A percentile compares a stretch with the other conserved stretches of the same genome.
phyloP scores from a whole-genome alignment of 352 stramenopile genomes.

The Pythium dissotocum region DNA sequence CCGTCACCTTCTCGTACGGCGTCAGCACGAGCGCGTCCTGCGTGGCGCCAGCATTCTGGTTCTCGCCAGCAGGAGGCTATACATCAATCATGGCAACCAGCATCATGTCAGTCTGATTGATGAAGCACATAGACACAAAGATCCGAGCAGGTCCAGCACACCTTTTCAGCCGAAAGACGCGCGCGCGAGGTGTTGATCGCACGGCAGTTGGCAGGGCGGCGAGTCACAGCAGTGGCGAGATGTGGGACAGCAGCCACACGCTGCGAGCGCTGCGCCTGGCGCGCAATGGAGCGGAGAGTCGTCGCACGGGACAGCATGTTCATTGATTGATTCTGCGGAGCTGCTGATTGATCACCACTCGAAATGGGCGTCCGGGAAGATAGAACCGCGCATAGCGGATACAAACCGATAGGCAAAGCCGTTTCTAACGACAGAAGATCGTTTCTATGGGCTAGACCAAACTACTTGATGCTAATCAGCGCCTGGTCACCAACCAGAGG shows the following conservation, averaged over 20 bases:
- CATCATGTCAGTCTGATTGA: too few species aligned
- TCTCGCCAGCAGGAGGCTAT: constrained; percentile 33
- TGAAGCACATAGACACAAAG: background rate
- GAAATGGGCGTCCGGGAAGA: constrained; percentile 7
- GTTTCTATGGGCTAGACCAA: constrained; percentile 5
- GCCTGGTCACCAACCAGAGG: background rate
- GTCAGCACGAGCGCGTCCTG: constrained; percentile 88
- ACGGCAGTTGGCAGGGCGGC: constrained; percentile 23
- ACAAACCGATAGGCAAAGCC: background rate
- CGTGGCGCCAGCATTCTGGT: constrained; percentile 36
- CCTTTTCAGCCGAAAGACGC: constrained; percentile 60
- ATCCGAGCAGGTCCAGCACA: constrained; percentile 19
- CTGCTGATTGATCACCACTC: constrained; percentile 17
- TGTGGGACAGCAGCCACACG: constrained; percentile 3
- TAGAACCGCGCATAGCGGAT: constrained; percentile 13
- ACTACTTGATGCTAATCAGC: background rate
- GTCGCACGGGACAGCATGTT: constrained; percentile 14
- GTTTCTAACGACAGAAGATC: background rate
- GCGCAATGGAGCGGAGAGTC: constrained; percentile 24
- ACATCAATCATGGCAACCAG: background rate
- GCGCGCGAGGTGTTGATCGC: constrained; percentile 49
- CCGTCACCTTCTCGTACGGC: constrained; percentile 94
- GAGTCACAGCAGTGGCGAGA: constrained; percentile 3
- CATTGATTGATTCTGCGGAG: background rate
- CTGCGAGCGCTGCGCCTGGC: constrained; percentile 14